Evolutionary conservation across 257 asterid genomes (phyloP), one percentile per base, ranked within the genome.

Genomic region (Leptodermis oblonga): DNA sequence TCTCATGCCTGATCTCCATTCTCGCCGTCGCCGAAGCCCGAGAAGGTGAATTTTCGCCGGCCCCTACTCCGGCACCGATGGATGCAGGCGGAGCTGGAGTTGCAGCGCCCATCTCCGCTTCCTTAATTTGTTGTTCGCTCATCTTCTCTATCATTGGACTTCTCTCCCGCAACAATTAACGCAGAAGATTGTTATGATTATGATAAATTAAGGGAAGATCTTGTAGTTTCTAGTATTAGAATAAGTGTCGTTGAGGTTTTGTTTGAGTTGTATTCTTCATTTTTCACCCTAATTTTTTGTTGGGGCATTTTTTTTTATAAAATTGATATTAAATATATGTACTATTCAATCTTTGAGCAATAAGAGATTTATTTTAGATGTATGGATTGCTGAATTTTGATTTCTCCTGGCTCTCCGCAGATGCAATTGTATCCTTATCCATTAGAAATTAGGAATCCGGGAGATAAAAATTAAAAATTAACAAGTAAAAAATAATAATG

Each of bases 81-180:
- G 74, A 70, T 6, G 43, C 48, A 30, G 64, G 64, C 20, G 74
- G 74, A 41, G 67, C 65, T 43, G 74, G 67, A 20, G 3, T 61
- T 33, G 56, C 73, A 1, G 55, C 56, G 6, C 37, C 67, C 18
- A 10, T 58, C 3, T 69, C 73, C 0, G 20, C 22, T 3, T 52
- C 58, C 14, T 26, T 56, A 15, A 4, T 56, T 42, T 9, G 42
- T 45, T 55, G 61, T 30, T 69, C 58, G 28, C 28, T 69, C 58
- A 6, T 69, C 20, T 56, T 56, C 15, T 58, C 74, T 45, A 45
- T 70, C 65, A 26, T 18, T 14, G 59, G 67, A 31, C 55, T 70
- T 42, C 55, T 43, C 46, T 33, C 46, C 20, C 59, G 48, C 22
- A 41, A 42, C 34, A 48, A 43, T 39, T 63, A 31, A 63, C 0